phyloP scores from a whole-genome alignment of 371 early-diverging fungal genomes.

The Mortierella sp. region DNA sequence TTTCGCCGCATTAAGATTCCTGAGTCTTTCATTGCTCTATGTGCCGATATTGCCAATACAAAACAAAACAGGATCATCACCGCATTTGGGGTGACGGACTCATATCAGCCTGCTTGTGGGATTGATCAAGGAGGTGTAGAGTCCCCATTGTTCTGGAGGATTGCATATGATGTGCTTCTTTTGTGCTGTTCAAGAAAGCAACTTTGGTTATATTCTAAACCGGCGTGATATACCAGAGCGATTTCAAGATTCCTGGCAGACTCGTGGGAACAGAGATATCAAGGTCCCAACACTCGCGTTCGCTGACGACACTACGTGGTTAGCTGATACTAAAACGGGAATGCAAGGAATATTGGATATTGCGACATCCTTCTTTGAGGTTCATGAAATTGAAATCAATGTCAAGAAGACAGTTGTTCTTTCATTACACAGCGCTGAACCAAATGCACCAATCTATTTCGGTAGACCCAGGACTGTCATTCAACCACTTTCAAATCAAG shows the following conservation, averaged over 20 bases:
- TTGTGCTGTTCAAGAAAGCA: neutral
- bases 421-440: neutral
- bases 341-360: neutral
- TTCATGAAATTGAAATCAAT: conserved; percentile 15
- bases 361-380: neutral
- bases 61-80: conserved; percentile 28
- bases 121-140: conserved; percentile 32
- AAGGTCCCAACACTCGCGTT: neutral
- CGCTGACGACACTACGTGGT: conserved; percentile 34
- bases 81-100: conserved; percentile 15
- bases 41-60: conserved; percentile 9
- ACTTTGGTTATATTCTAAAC: conserved; percentile 1
- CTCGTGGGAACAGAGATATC: neutral
- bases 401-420: conserved; percentile 6
- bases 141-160: conserved; percentile 17
- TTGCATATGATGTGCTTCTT: conserved; percentile 26
- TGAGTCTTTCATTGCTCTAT: conserved; percentile 5
- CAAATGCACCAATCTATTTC: neutral
- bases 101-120: conserved; percentile 13
- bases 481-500: neutral
- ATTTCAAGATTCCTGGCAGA: neutral
- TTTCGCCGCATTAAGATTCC: conserved; percentile 9
- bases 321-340: neutral
- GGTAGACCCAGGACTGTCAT: no score
- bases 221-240: no score